Base-by-base conservation (phyloP, 352 stramenopile species). In the Globisporangium takayamanum region DNA sequence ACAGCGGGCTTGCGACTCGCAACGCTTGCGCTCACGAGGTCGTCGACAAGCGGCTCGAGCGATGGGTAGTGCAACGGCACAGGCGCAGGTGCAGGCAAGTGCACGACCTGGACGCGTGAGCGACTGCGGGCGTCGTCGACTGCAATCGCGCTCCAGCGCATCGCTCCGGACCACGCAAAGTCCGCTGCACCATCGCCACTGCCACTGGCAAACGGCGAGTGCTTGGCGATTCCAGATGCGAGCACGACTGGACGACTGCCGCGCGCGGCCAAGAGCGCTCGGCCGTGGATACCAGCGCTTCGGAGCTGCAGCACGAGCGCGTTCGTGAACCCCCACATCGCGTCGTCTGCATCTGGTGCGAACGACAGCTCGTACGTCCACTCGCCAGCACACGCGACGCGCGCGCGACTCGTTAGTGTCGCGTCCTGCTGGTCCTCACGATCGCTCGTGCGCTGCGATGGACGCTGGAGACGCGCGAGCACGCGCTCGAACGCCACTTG, bases 401-500 rank as follows among this genome's bases (percentile, higher is more conserved):
- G 56, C 26, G 72, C 62, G 20, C 57, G 64, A 0, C 48, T 45
- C 28, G 57, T 53, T 15, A 84, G 47, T 25, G 59, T 36, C 1
- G 66, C 63, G 53, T 79, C 65, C 39, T 53, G 12, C 26, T 55
- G 30, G 8, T 64, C 28, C 5, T 45, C 30, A 14, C 33, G 33
- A 25, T 37, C 26, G n/a, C 8, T n/a, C 3, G 11, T 36, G n/a
- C 16, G 1, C 5, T 53, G 39, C 16, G 36, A 56, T 5, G 72
- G 73, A 12, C 67, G 69, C 48, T 69, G 67, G 3, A 77, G 60
- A 7, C 37, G 56, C 18, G 68, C 59, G 2, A 89, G 11, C 15
- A 74, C 57, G 14, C 72, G 73, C 54, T 89, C 62, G 7, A 86
- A 65, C 57, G 69, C 64, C 42, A 87, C 61, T 15, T 81, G 59